phyloP scores from a whole-genome alignment of 495 filamentous ascomycete species.

The Oleoguttula mirabilis region DNA sequence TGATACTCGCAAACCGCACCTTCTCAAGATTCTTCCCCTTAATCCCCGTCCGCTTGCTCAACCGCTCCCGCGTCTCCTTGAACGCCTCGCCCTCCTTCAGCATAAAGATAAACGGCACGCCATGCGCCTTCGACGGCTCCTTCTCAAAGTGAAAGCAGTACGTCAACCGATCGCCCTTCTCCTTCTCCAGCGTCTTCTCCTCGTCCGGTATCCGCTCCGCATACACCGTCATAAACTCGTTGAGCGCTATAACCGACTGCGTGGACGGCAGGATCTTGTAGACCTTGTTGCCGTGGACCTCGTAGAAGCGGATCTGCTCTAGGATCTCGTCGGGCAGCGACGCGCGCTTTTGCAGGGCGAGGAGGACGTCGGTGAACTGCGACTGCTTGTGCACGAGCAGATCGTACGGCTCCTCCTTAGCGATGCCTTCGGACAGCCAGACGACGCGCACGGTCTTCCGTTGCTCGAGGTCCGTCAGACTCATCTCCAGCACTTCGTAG shows the following conservation, averaged over 20 bases:
- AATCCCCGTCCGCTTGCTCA: slow-evolving; percentile 80
- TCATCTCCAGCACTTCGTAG: slow-evolving; percentile 89
- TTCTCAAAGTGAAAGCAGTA: slow-evolving; percentile 83
- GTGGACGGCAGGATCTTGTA: slow-evolving; percentile 57
- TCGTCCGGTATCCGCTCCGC: slow-evolving; percentile 75
- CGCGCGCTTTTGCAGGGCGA: slow-evolving; percentile 48
- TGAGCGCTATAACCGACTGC: slow-evolving; percentile 56
- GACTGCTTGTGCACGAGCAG: slow-evolving; percentile 76
- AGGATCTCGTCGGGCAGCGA: slow-evolving; percentile 55
- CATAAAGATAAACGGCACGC: slow-evolving; percentile 83
- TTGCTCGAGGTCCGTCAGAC: slow-evolving; percentile 79
- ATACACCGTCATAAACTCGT: slow-evolving; percentile 73
- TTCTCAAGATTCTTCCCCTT: slow-evolving; percentile 98
- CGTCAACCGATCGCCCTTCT: slow-evolving; percentile 45
- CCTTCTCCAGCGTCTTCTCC: slow-evolving; percentile 40
- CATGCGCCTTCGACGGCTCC: slow-evolving; percentile 64
- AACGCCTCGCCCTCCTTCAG: slow-evolving; percentile 82
- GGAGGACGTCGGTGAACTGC: slow-evolving; percentile 60
- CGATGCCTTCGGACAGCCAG: slow-evolving; percentile 78
- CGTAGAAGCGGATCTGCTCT: slow-evolving; percentile 61
- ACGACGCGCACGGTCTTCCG: slow-evolving; percentile 73
- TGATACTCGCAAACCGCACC: slow-evolving; percentile 85
- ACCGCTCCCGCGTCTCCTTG: slow-evolving; percentile 76
- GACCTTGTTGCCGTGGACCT: slow-evolving; percentile 65
- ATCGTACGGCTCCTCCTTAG: slow-evolving; percentile 75